Conservation (phyloP, 164 flowering plant genomes). For the Stephania japonica region DNA sequence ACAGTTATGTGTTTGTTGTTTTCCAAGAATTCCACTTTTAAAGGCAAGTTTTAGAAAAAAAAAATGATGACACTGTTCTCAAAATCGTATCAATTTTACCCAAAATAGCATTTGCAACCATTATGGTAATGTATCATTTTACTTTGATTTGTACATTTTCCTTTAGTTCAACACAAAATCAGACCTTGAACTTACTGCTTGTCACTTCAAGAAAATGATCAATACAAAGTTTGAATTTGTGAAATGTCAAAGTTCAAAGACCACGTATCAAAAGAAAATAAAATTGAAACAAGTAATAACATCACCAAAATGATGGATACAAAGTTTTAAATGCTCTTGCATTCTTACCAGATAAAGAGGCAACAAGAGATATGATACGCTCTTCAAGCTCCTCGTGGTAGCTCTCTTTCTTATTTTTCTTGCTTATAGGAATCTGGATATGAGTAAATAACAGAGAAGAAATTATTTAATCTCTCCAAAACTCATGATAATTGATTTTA, state of each 20-base stretch:
- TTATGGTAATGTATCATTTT: no score
- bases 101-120: no score
- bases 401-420: constrained; percentile 81
- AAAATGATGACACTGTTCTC: no score
- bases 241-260: no score
- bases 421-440: constrained; percentile 67
- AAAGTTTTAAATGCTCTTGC: constrained; percentile 29
- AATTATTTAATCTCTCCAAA: not conserved
- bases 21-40: no score
- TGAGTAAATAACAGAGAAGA: not conserved
- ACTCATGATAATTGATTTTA: not conserved
- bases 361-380: constrained; percentile 76
- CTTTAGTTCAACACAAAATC: not conserved
- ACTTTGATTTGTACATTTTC: not conserved
- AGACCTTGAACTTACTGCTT: not conserved
- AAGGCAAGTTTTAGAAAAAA: no score
- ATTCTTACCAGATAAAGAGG: constrained; percentile 95
- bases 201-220: no score
- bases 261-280: no score
- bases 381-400: constrained; percentile 93
- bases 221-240: no score
- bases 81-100: no score
- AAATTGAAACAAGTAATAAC: not conserved
- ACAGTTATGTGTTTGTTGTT: no score
- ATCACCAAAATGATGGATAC: not conserved